A percentile compares a stretch with the other conserved stretches of the same genome.
phyloP scores from a whole-genome alignment of 805 yeast species.

The Metschnikowia aberdeeniae region DNA sequence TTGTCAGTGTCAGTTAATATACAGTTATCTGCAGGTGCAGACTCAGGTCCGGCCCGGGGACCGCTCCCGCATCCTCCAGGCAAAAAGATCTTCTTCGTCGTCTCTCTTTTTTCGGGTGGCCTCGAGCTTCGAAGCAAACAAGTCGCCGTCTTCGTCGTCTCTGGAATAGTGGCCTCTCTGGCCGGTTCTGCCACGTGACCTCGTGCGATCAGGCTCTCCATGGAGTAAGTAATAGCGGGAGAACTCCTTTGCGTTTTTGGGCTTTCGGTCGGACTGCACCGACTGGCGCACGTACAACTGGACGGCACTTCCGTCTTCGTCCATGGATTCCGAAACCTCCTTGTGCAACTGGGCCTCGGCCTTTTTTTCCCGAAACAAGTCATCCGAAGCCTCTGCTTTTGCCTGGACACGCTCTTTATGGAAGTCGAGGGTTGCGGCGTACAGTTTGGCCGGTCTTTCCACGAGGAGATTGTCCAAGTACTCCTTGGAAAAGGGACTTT shows the following conservation, averaged over 20 bases:
- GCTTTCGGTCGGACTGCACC: slow-evolving; percentile 51
- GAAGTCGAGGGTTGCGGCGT: slow-evolving; percentile 33
- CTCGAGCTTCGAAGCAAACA: slow-evolving; percentile 22
- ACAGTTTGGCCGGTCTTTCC: slow-evolving; percentile 41
- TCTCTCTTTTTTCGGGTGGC: slow-evolving; percentile 10
- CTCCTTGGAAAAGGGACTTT: slow-evolving; percentile 12
- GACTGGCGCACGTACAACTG: slow-evolving; percentile 48
- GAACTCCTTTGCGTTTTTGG: slow-evolving; percentile 50
- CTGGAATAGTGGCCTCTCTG: slow-evolving; percentile 12
- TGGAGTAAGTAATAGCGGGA: slow-evolving; percentile 64
- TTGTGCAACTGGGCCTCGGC: slow-evolving; percentile 11
- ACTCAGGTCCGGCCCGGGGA: slow-evolving; percentile 11
- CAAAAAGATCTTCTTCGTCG: slow-evolving; percentile 35
- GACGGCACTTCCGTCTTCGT: slow-evolving; percentile 36
- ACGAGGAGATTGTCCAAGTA: slow-evolving; percentile 26
- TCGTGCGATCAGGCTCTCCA: slow-evolving; percentile 61
- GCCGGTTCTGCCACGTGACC: slow-evolving; percentile 10
- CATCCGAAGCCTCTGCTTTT: slow-evolving; percentile 6
- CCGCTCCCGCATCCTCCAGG: slow-evolving; percentile 25
- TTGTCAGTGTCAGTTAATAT: slow-evolving; percentile 3
- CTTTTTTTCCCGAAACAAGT: slow-evolving; percentile 13
- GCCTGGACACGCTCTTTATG: slow-evolving; percentile 23
- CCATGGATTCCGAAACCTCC: slow-evolving; percentile 21
- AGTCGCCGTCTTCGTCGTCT: slow-evolving; percentile 19
- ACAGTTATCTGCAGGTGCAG: background rate